Base-by-base conservation (phyloP, 768 basidiomycete species). In the Boletus sp. region DNA sequence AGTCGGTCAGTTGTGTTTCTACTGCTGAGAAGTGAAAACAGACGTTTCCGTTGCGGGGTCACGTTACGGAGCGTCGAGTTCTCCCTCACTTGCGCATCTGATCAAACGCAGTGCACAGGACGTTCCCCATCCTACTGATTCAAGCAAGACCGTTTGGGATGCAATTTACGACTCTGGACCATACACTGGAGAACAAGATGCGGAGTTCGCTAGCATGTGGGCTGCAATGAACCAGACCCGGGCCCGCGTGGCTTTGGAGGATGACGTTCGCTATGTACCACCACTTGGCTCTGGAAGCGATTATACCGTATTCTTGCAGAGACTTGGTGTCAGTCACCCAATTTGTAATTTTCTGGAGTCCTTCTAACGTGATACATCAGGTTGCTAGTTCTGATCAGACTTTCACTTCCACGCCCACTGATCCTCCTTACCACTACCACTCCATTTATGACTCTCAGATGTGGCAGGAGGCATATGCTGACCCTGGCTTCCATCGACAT, bases 221-320 rank as follows among this genome's bases (percentile, higher is more conserved):
- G 68, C 76, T 20, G 64, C 72, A 20, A 65, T 72, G 12, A 69
- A 78, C 60, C 59, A 65, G 47, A 55, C 55, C n/a, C 45, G 39
- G 47, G 35, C 57, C 33, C 50, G 37, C 49, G 44, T 53, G 36
- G 29, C 33, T 40, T 66, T 65, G 7, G 62, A 70, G 5, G 71
- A 73, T 46, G 68, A 74, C 18, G 71, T 76, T 11, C 68, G 73
- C 9, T 79, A 78, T 14, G 72, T 93, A 20, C 35, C 37, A 1
- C 80, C 90, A 12, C 75, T 93, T 24, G 92, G 92, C 30, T 90
- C 86, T 47, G 92, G 91, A 41, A 92, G 90, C 53, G 94, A 97
- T 72, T 97, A 79, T 61, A 96, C 94, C 1, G 89, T 92, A 9
- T 97, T 98, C 74, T 74, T 98, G 64, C 92, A 97, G 71, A 79